phyloP scores from a whole-genome alignment of 2,329 filamentous ascomycete genomes.

The Cladorrhinum sp. region DNA sequence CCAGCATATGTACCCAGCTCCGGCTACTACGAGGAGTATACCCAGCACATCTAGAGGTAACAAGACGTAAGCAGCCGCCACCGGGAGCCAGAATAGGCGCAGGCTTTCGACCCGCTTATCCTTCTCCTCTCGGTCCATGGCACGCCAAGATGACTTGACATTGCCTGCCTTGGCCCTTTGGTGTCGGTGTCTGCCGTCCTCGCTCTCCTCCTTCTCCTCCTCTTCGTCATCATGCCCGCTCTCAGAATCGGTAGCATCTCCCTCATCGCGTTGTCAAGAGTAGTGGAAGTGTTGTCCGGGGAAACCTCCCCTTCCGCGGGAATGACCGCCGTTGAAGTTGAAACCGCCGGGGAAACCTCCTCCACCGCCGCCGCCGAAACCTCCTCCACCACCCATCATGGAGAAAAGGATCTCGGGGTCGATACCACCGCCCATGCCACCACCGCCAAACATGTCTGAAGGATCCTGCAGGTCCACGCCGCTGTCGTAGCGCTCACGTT shows the following conservation, averaged over 20 bases:
- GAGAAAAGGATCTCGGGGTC: conserved; percentile 77
- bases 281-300: conserved; percentile 41
- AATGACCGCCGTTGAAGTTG: conserved; percentile 47
- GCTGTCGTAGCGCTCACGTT: conserved; percentile 85
- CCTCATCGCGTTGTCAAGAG: conserved; percentile 46
- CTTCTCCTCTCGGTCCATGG: conserved; percentile 33
- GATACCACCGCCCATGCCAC: conserved; percentile 63
- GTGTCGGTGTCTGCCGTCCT: conserved; percentile 7
- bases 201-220: conserved; percentile 26
- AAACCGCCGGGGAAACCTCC: conserved; percentile 50
- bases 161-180: conserved; percentile 14
- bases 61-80: conserved; percentile 45
- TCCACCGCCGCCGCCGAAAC: conserved; percentile 50
- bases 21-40: conserved; percentile 35
- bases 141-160: conserved; percentile 31
- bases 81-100: conserved; percentile 41
- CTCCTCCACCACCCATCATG: conserved; percentile 70
- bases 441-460: conserved; percentile 75
- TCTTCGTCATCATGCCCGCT: conserved; percentile 32
- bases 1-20: conserved; percentile 42
- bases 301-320: conserved; percentile 37
- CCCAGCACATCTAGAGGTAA: conserved; percentile 43
- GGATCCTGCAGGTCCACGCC: conserved; percentile 89
- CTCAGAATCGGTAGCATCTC: conserved; percentile 33
- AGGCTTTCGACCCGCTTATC: conserved; percentile 41